Percentiles rank a stretch among this genome's conserved stretches.
These are phyloP conservation scores for Globisporangium nunn DNA, from an alignment of 352 stramenopile species.

Conservation along the genomic window DNA sequence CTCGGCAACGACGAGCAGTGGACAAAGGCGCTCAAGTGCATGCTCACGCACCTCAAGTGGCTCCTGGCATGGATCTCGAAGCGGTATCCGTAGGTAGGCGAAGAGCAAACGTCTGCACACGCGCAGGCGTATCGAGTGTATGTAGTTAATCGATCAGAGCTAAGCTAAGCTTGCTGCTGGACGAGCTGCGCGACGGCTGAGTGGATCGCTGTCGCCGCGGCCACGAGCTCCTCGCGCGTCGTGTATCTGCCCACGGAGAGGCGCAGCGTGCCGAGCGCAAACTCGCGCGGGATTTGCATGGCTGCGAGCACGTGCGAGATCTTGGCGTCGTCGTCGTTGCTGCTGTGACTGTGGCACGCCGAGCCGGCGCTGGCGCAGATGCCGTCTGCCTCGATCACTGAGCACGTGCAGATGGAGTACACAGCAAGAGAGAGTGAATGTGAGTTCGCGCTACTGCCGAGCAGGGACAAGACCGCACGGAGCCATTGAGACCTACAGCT, in stretches of 20 bases:
- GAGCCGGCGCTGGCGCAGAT: conserved; percentile 91
- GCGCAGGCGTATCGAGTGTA: background rate
- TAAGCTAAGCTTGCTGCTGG: conserved; percentile 7
- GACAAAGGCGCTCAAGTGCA: conserved; percentile 89
- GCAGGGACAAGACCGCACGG: background rate
- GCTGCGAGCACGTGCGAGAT: conserved; percentile 90
- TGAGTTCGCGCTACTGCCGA: background rate
- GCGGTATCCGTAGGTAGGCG: conserved; percentile 35
- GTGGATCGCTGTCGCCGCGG: conserved; percentile 79
- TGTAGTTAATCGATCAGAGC: background rate
- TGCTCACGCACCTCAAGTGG: conserved; percentile 91
- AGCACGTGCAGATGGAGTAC: background rate
- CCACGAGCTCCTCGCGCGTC: conserved; percentile 81
- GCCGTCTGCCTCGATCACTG: conserved; percentile 68
- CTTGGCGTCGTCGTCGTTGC: conserved; percentile 33
- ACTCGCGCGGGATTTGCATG: conserved; percentile 88
- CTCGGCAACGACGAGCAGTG: conserved; percentile 88
- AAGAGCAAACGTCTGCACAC: background rate
- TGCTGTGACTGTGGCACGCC: conserved; percentile 87
- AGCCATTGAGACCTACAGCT: conserved; percentile 23
- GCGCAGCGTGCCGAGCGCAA: conserved; percentile 90
- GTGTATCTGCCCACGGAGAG: conserved; percentile 92
- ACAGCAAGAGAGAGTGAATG: background rate
- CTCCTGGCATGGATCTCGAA: conserved; percentile 90
- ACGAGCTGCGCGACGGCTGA: conserved; percentile 34